Conservation (phyloP, 352 stramenopile species). For the Aphanomyces invadans region DNA sequence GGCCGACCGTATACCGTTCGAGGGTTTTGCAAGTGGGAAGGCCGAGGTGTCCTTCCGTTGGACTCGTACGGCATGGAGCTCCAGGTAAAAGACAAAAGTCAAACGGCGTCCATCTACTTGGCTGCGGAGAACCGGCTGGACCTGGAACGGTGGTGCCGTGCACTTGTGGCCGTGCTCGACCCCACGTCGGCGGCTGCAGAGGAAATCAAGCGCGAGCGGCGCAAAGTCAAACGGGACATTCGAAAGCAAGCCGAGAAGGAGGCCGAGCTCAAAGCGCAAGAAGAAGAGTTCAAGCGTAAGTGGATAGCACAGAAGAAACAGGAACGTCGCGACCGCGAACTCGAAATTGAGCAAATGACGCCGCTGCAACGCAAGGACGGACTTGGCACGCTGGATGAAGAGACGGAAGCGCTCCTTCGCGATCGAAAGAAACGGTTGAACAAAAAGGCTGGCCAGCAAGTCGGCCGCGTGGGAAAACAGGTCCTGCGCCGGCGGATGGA, state of each 20-base stretch:
- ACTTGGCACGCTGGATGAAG: conserved; percentile 61
- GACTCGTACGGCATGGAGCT: conserved; percentile 75
- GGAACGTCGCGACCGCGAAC: conserved; percentile 44
- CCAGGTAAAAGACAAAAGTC: conserved; percentile 48
- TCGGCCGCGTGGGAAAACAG: conserved; percentile 62
- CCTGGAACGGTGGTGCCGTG: conserved; percentile 74
- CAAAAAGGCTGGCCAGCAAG: conserved; percentile 35
- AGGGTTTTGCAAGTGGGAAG: conserved; percentile 74
- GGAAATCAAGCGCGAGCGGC: conserved; percentile 49
- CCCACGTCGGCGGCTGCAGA: conserved; percentile 46
- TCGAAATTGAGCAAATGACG: conserved; percentile 72
- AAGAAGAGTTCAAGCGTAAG: conserved; percentile 16
- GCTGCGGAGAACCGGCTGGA: conserved; percentile 75
- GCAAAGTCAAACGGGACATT: conserved; percentile 50
- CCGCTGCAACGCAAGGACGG: conserved; percentile 56
- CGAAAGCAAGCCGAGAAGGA: conserved; percentile 43
- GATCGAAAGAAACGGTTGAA: conserved; percentile 68
- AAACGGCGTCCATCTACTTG: conserved; percentile 44
- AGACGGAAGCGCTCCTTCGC: conserved; percentile 60
- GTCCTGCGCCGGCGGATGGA: conserved; percentile 68
- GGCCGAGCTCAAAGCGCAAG: conserved; percentile 53
- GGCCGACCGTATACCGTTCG: conserved; percentile 44
- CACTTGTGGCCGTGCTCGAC: conserved; percentile 64
- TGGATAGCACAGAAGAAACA: conserved; percentile 47
- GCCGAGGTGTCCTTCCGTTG: conserved; percentile 45